phyloP scores from a whole-genome alignment of 306 rosid genomes.

The Hippophae gyantsensis region DNA sequence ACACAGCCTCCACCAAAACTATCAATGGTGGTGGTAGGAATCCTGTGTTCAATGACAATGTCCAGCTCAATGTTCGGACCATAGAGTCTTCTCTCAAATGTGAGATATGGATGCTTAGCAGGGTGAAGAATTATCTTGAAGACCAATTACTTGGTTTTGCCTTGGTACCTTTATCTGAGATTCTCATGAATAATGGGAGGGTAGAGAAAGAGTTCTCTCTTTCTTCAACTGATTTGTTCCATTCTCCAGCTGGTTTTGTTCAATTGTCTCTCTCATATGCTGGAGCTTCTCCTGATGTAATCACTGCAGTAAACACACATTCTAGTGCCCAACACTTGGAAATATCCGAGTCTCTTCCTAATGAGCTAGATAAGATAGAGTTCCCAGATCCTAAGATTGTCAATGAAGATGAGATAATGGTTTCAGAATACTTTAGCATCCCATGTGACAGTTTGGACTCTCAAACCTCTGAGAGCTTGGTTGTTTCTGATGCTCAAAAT shows the following conservation, averaged over 20 bases:
- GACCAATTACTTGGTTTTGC: conserved; percentile 94
- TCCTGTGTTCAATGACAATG: conserved; percentile 78
- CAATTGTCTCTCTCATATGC: conserved; percentile 51
- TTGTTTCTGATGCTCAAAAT: conserved; percentile 38
- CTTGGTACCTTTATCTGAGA: conserved; percentile 72
- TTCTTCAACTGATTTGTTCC: conserved; percentile 85
- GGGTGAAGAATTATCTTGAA: conserved; percentile 95
- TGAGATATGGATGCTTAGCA: conserved; percentile 94
- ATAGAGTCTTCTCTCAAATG: conserved; percentile 65
- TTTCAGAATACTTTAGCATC: conserved; percentile 67
- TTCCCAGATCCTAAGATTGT: conserved; percentile 78
- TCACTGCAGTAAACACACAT: conserved; percentile 30
- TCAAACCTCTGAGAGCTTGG: conserved; percentile 48
- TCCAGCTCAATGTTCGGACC: conserved; percentile 42
- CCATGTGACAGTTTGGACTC: conserved; percentile 52
- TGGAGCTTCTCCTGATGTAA: conserved; percentile 69
- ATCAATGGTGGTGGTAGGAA: conserved; percentile 94
- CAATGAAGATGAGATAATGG: conserved; percentile 80
- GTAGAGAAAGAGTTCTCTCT: conserved; percentile 87
- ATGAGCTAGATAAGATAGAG: conserved; percentile 69
- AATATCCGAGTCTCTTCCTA: conserved; percentile 28
- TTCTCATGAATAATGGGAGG: conserved; percentile 46
- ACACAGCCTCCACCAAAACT: conserved; percentile 54
- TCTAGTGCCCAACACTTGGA: conserved; percentile 36
- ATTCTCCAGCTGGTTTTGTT: conserved; percentile 86